Evolutionary conservation across 305 asterid genomes (phyloP).

Genomic region (Solanum hybrid): DNA sequence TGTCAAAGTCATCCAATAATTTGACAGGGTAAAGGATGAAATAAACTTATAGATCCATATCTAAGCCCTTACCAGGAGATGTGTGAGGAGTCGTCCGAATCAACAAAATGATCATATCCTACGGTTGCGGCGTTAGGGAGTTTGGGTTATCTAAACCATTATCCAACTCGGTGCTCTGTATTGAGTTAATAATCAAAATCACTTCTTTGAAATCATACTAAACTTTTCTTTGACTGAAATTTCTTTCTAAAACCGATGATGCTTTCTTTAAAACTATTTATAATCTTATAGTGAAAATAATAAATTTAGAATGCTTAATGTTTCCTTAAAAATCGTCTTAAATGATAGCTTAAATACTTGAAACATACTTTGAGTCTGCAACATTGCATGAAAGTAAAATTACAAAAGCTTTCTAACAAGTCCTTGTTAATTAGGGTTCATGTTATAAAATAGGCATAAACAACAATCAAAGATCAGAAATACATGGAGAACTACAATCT

Average conservation of each 20-base stretch:
- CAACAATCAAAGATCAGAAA: not conserved
- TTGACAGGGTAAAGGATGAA: no score
- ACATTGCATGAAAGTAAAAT: not conserved
- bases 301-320: not conserved
- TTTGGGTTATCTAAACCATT: not conserved
- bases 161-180: no score
- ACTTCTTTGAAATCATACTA: not conserved
- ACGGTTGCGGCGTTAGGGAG: not conserved
- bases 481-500: not conserved
- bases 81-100: no score
- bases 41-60: no score
- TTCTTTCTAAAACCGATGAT: not conserved
- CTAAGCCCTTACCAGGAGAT: no score
- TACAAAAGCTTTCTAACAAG: not conserved
- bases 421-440: not conserved
- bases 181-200: not conserved
- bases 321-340: not conserved
- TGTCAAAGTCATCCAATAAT: no score
- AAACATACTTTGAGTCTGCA: not conserved
- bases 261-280: not conserved
- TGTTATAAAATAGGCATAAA: not conserved
- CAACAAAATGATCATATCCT: no score
- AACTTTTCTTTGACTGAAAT: not conserved
- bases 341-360: not conserved
- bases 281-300: not conserved